Evolutionary conservation across 352 stramenopile genomes (phyloP).

Genomic region (Peronospora belbahrii): DNA sequence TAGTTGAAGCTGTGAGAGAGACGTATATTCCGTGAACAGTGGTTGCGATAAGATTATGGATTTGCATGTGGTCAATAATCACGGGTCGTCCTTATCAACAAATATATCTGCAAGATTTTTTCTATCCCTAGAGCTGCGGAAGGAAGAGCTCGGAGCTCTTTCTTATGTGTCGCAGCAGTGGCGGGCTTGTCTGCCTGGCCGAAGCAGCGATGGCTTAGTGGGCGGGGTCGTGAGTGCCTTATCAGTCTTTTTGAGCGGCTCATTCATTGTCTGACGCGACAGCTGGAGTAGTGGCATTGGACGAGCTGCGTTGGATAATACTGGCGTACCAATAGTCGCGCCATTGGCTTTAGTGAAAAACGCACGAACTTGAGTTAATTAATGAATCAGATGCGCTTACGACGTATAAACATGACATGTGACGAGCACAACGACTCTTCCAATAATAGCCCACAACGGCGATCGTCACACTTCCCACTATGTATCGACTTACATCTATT

Average conservation of each 20-base stretch:
- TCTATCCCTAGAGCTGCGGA: constrained; percentile 8
- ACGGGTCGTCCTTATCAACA: not conserved
- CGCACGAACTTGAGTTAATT: too few relatives aligned
- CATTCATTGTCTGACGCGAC: constrained; percentile 21
- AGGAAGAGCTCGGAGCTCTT: constrained; percentile 2
- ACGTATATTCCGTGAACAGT: not conserved
- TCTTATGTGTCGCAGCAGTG: not conserved
- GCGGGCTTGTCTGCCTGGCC: constrained; percentile 21
- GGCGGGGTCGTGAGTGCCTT: constrained; percentile 42
- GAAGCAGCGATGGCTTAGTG: constrained; percentile 53
- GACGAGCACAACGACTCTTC: too few relatives aligned
- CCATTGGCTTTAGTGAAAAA: too few relatives aligned
- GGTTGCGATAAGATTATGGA: constrained; percentile 3
- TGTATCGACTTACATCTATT: too few relatives aligned
- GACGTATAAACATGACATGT: too few relatives aligned
- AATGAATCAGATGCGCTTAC: too few relatives aligned
- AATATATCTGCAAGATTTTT: not conserved
- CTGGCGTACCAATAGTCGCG: too few relatives aligned
- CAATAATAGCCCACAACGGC: too few relatives aligned
- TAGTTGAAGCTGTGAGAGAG: constrained; percentile 12
- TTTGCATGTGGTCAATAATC: not conserved
- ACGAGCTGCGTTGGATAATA: constrained; percentile 6
- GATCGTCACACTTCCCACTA: too few relatives aligned
- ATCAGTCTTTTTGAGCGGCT: constrained; percentile 12
- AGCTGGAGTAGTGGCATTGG: constrained; percentile 2